phyloP scores from a whole-genome alignment of 768 basidiomycete genomes.

The Termitomyces sp. region DNA sequence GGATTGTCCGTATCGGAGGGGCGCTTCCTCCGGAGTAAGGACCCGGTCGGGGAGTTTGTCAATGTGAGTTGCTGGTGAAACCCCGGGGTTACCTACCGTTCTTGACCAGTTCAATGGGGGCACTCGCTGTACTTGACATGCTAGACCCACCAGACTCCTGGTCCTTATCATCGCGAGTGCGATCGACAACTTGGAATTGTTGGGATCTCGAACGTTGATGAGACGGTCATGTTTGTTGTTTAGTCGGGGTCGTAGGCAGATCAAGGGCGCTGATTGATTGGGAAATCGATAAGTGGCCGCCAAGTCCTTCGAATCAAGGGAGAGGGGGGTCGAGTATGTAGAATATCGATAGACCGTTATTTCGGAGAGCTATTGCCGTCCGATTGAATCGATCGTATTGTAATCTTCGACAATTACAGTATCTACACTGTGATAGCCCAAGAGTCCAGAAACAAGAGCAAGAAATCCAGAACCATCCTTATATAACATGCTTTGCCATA shows the following conservation, averaged over 20 bases:
- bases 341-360: neutral
- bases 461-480: neutral
- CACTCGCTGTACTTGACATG: neutral
- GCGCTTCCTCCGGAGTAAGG: neutral
- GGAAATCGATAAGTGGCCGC: neutral
- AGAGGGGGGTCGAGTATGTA: neutral
- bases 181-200: neutral
- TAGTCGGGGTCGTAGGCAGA: neutral
- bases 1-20: neutral
- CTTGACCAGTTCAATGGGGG: neutral
- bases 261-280: neutral
- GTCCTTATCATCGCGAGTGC: too few relatives aligned
- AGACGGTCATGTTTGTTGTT: neutral
- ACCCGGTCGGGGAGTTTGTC: neutral
- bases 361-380: neutral
- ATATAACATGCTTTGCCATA: neutral
- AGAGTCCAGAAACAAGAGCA: neutral
- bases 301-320: neutral
- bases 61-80: too few relatives aligned
- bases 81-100: neutral
- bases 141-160: too few relatives aligned
- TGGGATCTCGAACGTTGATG: neutral
- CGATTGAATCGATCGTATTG: neutral
- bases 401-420: neutral
- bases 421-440: neutral